Conservation (phyloP, 2,329 filamentous ascomycete genomes). For the Paraphoma chrysanthemicola region DNA sequence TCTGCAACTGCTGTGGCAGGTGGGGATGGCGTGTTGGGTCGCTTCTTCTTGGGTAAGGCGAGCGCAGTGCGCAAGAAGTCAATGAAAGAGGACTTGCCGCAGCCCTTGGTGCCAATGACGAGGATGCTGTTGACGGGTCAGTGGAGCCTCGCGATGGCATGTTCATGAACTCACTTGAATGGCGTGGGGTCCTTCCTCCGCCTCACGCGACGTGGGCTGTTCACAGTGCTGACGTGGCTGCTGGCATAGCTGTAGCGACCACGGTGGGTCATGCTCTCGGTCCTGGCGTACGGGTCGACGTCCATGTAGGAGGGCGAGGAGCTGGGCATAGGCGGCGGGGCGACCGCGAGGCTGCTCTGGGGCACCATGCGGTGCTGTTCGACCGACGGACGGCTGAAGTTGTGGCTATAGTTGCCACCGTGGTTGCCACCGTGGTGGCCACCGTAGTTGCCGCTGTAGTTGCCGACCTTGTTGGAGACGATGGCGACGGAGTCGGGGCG, state of each 20-base stretch:
- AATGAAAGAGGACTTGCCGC: slow-evolving; percentile 96
- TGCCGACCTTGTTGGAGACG: slow-evolving; percentile 63
- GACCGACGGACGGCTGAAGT: slow-evolving; percentile 47
- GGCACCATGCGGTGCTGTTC: slow-evolving; percentile 49
- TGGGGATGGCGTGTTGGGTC: slow-evolving; percentile 53
- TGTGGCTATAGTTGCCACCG: slow-evolving; percentile 48
- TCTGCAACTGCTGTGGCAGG: slow-evolving; percentile 56
- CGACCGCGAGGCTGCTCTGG: slow-evolving; percentile 20
- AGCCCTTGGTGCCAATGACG: slow-evolving; percentile 83
- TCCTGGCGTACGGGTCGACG: slow-evolving; percentile 79
- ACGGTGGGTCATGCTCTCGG: slow-evolving; percentile 95
- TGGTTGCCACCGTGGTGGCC: too few species aligned
- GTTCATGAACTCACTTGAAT: slow-evolving; percentile 76
- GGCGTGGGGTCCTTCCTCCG: slow-evolving; percentile 97
- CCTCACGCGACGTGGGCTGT: slow-evolving; percentile 88
- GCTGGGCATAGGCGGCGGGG: slow-evolving; percentile 64
- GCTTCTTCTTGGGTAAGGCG: slow-evolving; percentile 81
- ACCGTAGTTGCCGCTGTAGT: slow-evolving; percentile 12
- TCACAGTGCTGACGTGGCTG: slow-evolving; percentile 87
- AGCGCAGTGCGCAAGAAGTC: slow-evolving; percentile 91
- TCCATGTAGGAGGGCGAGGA: slow-evolving; percentile 56
- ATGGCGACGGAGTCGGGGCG: slow-evolving; percentile 69
- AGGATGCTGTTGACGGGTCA: slow-evolving; percentile 70
- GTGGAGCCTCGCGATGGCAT: neutral
- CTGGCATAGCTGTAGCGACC: slow-evolving; percentile 96